A percentile compares a stretch with the other conserved stretches of the same genome.
Conservation (phyloP, 345 rosid species). For the Boechera retrofracta region DNA sequence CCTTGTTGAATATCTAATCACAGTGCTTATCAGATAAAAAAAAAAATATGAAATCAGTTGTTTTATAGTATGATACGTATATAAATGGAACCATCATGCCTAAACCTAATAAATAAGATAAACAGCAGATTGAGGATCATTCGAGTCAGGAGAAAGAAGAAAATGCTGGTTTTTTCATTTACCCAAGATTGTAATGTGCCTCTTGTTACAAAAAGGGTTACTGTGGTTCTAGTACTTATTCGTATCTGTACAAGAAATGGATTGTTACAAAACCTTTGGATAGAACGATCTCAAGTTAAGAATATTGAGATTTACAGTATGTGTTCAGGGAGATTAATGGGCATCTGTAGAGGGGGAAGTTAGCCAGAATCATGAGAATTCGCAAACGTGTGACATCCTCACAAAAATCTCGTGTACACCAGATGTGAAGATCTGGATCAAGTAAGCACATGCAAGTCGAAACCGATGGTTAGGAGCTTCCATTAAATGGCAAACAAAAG, state of each 20-base stretch:
- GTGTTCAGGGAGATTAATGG: conserved; percentile 16
- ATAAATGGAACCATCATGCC: not conserved
- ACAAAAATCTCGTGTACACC: not conserved
- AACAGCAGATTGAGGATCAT: conserved; percentile 6
- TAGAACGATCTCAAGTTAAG: not conserved
- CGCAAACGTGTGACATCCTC: not conserved
- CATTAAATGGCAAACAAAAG: not conserved
- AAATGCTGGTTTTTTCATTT: not conserved
- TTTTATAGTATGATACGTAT: not conserved
- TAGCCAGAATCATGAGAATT: not conserved
- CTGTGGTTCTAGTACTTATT: conserved; percentile 4
- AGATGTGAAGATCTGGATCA: conserved; percentile 35
- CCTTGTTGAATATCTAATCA: conserved; percentile 19
- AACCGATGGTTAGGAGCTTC: conserved; percentile 10
- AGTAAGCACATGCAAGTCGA: not conserved
- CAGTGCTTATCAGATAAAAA: not conserved
- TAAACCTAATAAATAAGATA: not conserved
- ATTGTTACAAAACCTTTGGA: conserved; percentile 23
- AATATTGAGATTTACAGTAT: not conserved
- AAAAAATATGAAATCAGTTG: not conserved
- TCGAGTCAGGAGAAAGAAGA: conserved; percentile 20
- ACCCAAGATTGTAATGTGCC: not conserved
- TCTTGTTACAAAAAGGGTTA: too few species aligned
- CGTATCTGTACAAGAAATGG: conserved; percentile 34
- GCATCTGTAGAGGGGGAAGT: not conserved